Evolutionary conservation across 495 filamentous ascomycete species (phyloP).

Genomic region (Penicillium bialowiezense): DNA sequence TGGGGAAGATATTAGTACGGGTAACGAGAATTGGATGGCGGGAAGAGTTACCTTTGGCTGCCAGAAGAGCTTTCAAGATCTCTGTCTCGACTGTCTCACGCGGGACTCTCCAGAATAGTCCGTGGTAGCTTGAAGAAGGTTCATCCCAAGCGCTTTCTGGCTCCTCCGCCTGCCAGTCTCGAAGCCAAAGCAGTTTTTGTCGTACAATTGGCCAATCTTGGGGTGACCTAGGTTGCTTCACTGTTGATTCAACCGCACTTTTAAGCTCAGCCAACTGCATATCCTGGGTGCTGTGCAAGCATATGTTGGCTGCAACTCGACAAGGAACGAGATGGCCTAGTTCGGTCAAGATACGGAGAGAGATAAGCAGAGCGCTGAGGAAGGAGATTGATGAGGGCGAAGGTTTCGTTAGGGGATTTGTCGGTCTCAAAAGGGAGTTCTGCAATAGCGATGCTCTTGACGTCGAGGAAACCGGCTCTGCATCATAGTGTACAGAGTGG

Average conservation of each 20-base stretch:
- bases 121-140: conserved; percentile 38
- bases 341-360: conserved; percentile 60
- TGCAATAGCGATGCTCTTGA: conserved; percentile 47
- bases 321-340: conserved; percentile 59
- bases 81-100: conserved; percentile 66
- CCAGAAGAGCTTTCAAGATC: conserved; percentile 69
- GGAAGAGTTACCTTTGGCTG: conserved; percentile 57
- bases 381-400: conserved; percentile 58
- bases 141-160: conserved; percentile 24
- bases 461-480: conserved; percentile 38
- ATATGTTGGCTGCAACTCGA: conserved; percentile 44
- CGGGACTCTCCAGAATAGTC: conserved; percentile 69
- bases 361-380: conserved; percentile 65
- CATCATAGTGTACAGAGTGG: conserved; percentile 33
- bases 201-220: conserved; percentile 66
- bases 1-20: conserved; percentile 28
- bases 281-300: conserved; percentile 46
- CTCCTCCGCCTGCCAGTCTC: conserved; percentile 65
- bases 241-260: conserved; percentile 55
- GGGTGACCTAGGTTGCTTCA: conserved; percentile 54
- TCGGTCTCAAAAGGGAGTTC: conserved; percentile 54
- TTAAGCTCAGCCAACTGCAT: conserved; percentile 65
- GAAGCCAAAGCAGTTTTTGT: conserved; percentile 75
- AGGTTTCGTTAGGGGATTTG: conserved; percentile 68
- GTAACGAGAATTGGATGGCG: background rate